Conservation (phyloP, 1,139 yeast genomes). For the Geotrichum europaeum region DNA sequence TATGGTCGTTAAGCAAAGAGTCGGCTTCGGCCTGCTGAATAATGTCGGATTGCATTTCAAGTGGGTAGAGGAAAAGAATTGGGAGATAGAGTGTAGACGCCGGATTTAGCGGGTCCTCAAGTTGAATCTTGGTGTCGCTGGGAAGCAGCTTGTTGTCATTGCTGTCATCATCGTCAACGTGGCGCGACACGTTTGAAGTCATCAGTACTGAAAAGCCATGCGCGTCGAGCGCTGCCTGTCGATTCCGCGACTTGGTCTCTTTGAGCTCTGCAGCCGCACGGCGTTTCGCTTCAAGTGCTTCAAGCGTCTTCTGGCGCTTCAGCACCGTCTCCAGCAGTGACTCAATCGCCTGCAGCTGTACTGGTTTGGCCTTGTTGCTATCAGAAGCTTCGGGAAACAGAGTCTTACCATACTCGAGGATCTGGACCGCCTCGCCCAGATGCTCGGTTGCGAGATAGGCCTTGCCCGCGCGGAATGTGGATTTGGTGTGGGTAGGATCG, state of each 20-base stretch:
- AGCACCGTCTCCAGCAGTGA: constrained; percentile 29
- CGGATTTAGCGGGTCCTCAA: constrained; percentile 68
- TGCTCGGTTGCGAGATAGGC: constrained; percentile 68
- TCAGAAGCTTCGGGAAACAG: constrained; percentile 51
- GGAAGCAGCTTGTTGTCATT: constrained; percentile 20
- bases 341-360: constrained; percentile 38
- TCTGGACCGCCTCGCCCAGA: constrained; percentile 64
- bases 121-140: constrained; percentile 36
- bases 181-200: constrained; percentile 18
- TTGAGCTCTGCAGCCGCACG: constrained; percentile 35
- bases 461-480: constrained; percentile 75
- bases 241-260: constrained; percentile 32
- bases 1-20: constrained; percentile 41
- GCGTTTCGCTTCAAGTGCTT: constrained; percentile 26
- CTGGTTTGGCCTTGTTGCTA: neutral
- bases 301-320: constrained; percentile 29
- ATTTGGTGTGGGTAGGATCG: constrained; percentile 72
- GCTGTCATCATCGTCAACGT: constrained; percentile 15
- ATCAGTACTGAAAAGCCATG: constrained; percentile 23
- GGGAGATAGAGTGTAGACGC: constrained; percentile 79
- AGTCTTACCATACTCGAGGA: constrained; percentile 56
- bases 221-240: constrained; percentile 35
- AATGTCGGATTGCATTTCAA: constrained; percentile 78
- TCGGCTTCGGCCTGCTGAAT: constrained; percentile 63
- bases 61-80: constrained; percentile 74